Base-by-base conservation (phyloP, 306 rosid species). In the Quercus wislizeni region DNA sequence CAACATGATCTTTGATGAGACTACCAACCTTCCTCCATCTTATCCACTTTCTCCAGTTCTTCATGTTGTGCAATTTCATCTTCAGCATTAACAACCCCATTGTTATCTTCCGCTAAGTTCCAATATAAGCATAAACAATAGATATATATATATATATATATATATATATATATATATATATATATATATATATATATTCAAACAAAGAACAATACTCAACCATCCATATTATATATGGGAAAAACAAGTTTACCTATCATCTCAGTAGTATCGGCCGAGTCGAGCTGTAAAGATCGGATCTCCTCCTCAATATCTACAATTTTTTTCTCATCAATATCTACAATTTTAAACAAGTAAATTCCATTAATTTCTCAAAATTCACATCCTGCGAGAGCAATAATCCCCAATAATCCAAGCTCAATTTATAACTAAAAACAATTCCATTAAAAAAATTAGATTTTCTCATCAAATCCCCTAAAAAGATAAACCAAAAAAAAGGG, bases 241-340 rank as follows among this genome's bases (percentile, higher is more conserved):
- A 27, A 71, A 41, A n/a, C n/a, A 49, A 12, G 54, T 49, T 8
- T 18, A 6, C 41, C 20, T 28, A 5, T 61, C 28, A 4, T 55
- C 20, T 55, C 54, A 54, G 27, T 31, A 21, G 74, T 91, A 93
- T 97, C 98, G 85, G 92, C 88, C 5, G 88, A 85, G n/a, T 93
- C 98, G n/a, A 93, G 97, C 89, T 93, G 95, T 74, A 93, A 85
- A 55, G 93, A 85, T 61, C 97, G 95, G 85, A 93, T 91, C 57
- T 93, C 97, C 85, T 90, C 97, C 81, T 89, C 97, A n/a, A 93
- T 87, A 88, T 91, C 98, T 90, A 85, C 4, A 80, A 87, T 83
- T 71, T 62, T 33, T 33, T 67, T 67, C 85, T 90, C 97, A 79
- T 90, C 98, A 18, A 90, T 84, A 86, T 93, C 98, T 91, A 85